These are phyloP conservation scores for Puccinia triticina DNA, from an alignment of 1,284 basidiomycete genomes.

Conservation along the genomic window DNA sequence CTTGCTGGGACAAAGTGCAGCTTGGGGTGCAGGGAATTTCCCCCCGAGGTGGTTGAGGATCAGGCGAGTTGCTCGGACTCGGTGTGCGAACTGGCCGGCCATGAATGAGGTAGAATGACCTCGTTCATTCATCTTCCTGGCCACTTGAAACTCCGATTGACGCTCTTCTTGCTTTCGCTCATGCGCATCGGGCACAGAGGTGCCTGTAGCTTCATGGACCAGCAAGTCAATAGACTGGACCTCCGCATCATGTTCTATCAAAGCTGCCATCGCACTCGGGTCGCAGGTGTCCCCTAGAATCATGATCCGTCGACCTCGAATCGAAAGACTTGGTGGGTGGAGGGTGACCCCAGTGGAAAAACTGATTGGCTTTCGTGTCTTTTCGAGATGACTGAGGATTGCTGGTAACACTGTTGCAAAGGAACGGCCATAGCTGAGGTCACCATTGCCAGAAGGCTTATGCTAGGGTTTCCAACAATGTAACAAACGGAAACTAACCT, in stretches of 20 bases:
- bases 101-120: slow-evolving; percentile 82
- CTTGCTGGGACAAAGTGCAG: slow-evolving; percentile 31
- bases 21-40: slow-evolving; percentile 39
- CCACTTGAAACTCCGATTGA: slow-evolving; percentile 63
- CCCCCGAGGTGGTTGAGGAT: slow-evolving; percentile 80
- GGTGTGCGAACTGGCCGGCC: slow-evolving; percentile 77
- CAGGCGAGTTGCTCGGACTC: slow-evolving; percentile 69
- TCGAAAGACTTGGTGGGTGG: slow-evolving; percentile 68
- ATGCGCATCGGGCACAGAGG: slow-evolving; percentile 60
- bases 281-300: slow-evolving; percentile 78
- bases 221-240: too few relatives aligned
- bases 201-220: slow-evolving; percentile 63
- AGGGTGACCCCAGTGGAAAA: slow-evolving; percentile 78
- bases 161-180: slow-evolving; percentile 57
- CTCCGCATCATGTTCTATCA: slow-evolving; percentile 58
- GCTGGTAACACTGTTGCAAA: slow-evolving; percentile 62
- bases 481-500: slow-evolving; percentile 1
- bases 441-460: slow-evolving; percentile 47
- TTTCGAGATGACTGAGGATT: slow-evolving; percentile 69
- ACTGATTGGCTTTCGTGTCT: slow-evolving; percentile 68
- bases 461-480: neutral
- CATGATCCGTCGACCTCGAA: slow-evolving; percentile 73
- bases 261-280: slow-evolving; percentile 66
- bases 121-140: slow-evolving; percentile 67
- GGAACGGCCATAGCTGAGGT: neutral